Percentiles rank a stretch among this genome's conserved stretches.
These are phyloP conservation scores for Hyphodiscus sp. DNA, from an alignment of 2,329 filamentous ascomycete genomes.

Conservation along the genomic window DNA sequence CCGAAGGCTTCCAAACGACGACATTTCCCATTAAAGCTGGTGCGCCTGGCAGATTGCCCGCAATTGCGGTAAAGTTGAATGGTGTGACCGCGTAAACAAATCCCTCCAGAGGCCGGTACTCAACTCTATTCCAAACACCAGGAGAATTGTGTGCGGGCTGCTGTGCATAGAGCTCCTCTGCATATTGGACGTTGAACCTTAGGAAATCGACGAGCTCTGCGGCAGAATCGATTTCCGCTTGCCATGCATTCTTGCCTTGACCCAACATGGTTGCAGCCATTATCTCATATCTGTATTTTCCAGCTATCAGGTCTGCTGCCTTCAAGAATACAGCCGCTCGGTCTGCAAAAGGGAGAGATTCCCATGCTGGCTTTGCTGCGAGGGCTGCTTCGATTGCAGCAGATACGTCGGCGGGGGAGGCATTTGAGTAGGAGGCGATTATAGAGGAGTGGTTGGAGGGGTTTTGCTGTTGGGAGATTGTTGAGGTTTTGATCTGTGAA, in stretches of 20 bases:
- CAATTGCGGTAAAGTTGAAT: slow-evolving; percentile 96
- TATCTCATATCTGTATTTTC: slow-evolving; percentile 91
- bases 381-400: slow-evolving; percentile 27
- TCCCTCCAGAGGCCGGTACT: slow-evolving; percentile 84
- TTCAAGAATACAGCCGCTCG: slow-evolving; percentile 91
- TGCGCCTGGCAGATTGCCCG: slow-evolving; percentile 74
- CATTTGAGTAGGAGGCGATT: slow-evolving; percentile 80
- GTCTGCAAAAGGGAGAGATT: slow-evolving; percentile 79
- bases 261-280: slow-evolving; percentile 95
- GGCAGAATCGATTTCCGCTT: slow-evolving; percentile 93
- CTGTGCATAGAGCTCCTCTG: slow-evolving; percentile 80
- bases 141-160: slow-evolving; percentile 79
- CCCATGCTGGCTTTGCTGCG: slow-evolving; percentile 70
- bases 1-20: slow-evolving; percentile 91
- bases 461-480: slow-evolving; percentile 67
- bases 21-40: slow-evolving; percentile 91
- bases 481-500: slow-evolving; percentile 57
- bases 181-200: slow-evolving; percentile 90
- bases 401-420: slow-evolving; percentile 67
- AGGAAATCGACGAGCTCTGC: slow-evolving; percentile 90
- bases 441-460: slow-evolving; percentile 71
- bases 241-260: slow-evolving; percentile 97
- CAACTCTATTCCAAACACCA: slow-evolving; percentile 85
- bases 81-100: slow-evolving; percentile 92
- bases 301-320: slow-evolving; percentile 82